These are phyloP conservation scores for Rasamsonia emersonii DNA, from an alignment of 2,329 filamentous ascomycete genomes.

Conservation along the genomic window DNA sequence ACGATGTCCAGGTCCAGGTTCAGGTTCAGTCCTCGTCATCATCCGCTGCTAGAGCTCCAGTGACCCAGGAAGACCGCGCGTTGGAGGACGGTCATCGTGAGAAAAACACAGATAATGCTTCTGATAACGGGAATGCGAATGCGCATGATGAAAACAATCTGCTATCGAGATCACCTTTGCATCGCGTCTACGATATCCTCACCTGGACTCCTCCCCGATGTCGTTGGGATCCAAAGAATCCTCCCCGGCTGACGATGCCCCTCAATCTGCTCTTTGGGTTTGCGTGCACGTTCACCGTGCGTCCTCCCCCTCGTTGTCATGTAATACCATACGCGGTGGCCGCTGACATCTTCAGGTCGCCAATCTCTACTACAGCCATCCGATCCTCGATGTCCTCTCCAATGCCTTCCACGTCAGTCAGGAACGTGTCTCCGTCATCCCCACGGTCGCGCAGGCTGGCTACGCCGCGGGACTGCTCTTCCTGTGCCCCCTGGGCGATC, in stretches of 20 bases:
- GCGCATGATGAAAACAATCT: not conserved
- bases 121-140: not conserved
- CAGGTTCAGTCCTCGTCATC: no score
- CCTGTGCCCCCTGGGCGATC: constrained; percentile 66
- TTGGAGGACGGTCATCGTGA: no score
- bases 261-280: constrained; percentile 60
- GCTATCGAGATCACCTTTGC: constrained; percentile 1
- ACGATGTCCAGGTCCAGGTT: no score
- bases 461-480: constrained; percentile 68
- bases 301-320: constrained; percentile 3
- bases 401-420: constrained; percentile 61
- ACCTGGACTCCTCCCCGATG: constrained; percentile 57
- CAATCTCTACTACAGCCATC: constrained; percentile 74
- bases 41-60: no score
- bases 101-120: not conserved
- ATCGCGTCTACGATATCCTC: constrained; percentile 21
- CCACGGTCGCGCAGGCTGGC: constrained; percentile 70
- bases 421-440: constrained; percentile 58
- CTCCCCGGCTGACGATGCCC: constrained; percentile 58
- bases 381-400: constrained; percentile 68
- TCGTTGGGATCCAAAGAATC: constrained; percentile 58
- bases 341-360: constrained; percentile 57
- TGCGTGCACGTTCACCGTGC: constrained; percentile 35
- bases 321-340: not conserved
- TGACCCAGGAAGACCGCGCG: no score